Evolutionary conservation across 768 basidiomycete species (phyloP), one percentile per base, ranked within the genome.

Genomic region (Rhodotorula graminis): DNA sequence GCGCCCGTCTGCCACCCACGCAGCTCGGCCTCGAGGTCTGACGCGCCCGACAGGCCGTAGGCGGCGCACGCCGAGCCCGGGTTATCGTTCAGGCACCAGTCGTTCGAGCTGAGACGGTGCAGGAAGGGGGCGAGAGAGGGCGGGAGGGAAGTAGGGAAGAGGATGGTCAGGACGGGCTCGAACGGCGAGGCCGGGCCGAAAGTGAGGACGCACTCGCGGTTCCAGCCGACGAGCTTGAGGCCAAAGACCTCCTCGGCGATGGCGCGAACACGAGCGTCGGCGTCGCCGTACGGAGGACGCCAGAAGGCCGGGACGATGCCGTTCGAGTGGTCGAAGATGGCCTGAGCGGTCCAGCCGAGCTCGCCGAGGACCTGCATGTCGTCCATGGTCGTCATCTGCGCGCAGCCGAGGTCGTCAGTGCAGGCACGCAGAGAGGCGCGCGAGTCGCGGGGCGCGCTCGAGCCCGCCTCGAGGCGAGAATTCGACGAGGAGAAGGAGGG

Each of bases 221-320:
- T 93, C 94, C 94, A 97, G n/a, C 23, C 63, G 15, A 57, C 56
- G 11, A 53, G 49, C 3, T 49, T 62, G 74, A 97, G 81, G 37
- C 90, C 92, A 79, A 96, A 93, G 46, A 93, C 88, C 79, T 91
- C 88, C 79, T 85, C 84, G 37, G 93, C 94, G 77, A 98, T 91
- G 8, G 92, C 88, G 50, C 86, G 84, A 46, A 95, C 90, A 61
- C 94, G 86, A 80, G 85, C 86, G 79, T 98, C 94, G 58, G 85
- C 85, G 80, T 94, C 81, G 15, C 81, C 79, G 50, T 64, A 92
- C 15, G 92, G 92, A 3, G 91, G 91, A n/a, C 92, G 83, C 93
- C 93, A 96, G 84, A 84, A 93, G 60, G 83, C 82, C 25, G 89
- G 86, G n/a, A 88, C 78, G 25, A 83, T 85, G 8, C 94, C 94